These are phyloP conservation scores for Orobanche coerulescens DNA, from an alignment of 257 asterid species.

Conservation along the genomic window DNA sequence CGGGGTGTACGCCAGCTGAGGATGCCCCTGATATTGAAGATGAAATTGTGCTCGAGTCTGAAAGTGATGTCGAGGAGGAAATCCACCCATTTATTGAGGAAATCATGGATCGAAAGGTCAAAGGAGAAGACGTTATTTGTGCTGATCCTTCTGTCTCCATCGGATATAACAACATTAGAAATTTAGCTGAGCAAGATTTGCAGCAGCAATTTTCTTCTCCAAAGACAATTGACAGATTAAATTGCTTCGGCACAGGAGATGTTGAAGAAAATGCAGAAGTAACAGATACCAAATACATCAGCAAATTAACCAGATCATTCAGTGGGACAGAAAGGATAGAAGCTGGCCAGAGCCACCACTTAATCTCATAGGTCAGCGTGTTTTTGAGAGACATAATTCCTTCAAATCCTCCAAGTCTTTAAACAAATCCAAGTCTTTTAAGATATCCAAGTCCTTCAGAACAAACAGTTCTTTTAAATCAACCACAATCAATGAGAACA, in stretches of 20 bases:
- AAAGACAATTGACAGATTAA: slow-evolving; percentile 41
- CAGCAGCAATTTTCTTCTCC: slow-evolving; percentile 46
- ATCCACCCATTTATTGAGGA: slow-evolving; percentile 51
- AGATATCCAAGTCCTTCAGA: slow-evolving; percentile 41
- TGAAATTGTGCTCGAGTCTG: slow-evolving; percentile 53
- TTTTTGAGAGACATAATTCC: slow-evolving; percentile 50
- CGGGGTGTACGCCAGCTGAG: slow-evolving; percentile 71
- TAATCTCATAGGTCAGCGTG: slow-evolving; percentile 48
- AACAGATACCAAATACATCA: slow-evolving; percentile 26
- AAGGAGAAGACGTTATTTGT: slow-evolving; percentile 22
- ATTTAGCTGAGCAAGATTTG: slow-evolving; percentile 27
- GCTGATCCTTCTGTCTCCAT: slow-evolving; percentile 27
- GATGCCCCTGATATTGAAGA: slow-evolving; percentile 66
- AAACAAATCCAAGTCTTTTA: slow-evolving; percentile 44
- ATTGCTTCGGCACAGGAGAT: slow-evolving; percentile 44
- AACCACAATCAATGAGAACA: slow-evolving; percentile 25
- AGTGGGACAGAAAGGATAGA: slow-evolving; percentile 71
- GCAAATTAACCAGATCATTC: slow-evolving; percentile 36
- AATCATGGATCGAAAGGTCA: slow-evolving; percentile 24
- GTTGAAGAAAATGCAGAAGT: slow-evolving; percentile 33
- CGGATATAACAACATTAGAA: slow-evolving; percentile 15
- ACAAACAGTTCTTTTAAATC: slow-evolving; percentile 51
- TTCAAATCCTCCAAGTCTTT: slow-evolving; percentile 35
- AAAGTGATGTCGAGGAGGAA: slow-evolving; percentile 70
- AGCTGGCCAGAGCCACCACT: slow-evolving; percentile 95